phyloP scores from a whole-genome alignment of 2,329 filamentous ascomycete genomes.

The Ascochyta viciae-villosae region DNA sequence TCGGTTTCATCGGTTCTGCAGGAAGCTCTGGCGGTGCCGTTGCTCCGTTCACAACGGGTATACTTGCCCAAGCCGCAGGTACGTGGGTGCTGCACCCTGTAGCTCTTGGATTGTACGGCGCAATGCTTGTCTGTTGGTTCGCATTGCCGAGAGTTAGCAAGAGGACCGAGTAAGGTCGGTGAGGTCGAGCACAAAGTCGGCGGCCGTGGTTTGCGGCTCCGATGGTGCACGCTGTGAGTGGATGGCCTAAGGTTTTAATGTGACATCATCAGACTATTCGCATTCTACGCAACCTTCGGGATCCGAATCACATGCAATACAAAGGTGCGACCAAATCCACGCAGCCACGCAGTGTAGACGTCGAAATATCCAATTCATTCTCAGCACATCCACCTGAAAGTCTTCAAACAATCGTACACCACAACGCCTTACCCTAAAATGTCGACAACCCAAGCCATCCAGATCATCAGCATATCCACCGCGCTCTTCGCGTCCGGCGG shows the following conservation, averaged over 20 bases:
- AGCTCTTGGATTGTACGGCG: conserved; percentile 68
- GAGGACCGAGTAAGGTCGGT: conserved; percentile 61
- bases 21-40: conserved; percentile 73
- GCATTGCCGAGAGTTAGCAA: conserved; percentile 64
- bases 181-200: background rate
- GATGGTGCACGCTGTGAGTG: background rate
- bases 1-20: conserved; percentile 73
- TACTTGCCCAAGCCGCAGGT: conserved; percentile 67
- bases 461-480: conserved; percentile 39
- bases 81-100: conserved; percentile 72
- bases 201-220: background rate
- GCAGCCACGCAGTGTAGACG: too few relatives aligned
- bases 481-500: conserved; percentile 45
- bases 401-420: too few relatives aligned
- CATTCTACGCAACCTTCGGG: conserved; percentile 12
- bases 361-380: too few relatives aligned
- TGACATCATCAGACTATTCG: conserved; percentile 5
- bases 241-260: background rate
- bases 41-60: conserved; percentile 70
- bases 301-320: conserved; percentile 4
- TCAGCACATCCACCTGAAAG: too few relatives aligned
- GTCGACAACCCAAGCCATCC: conserved; percentile 23
- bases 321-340: background rate
- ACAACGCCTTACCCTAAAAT: conserved; percentile 3
- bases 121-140: conserved; percentile 73